A percentile compares a stretch with the other conserved stretches of the same genome.
These are phyloP conservation scores for Aspergillus ochraceoroseus DNA, from an alignment of 2,329 filamentous ascomycete species.

Conservation along the genomic window DNA sequence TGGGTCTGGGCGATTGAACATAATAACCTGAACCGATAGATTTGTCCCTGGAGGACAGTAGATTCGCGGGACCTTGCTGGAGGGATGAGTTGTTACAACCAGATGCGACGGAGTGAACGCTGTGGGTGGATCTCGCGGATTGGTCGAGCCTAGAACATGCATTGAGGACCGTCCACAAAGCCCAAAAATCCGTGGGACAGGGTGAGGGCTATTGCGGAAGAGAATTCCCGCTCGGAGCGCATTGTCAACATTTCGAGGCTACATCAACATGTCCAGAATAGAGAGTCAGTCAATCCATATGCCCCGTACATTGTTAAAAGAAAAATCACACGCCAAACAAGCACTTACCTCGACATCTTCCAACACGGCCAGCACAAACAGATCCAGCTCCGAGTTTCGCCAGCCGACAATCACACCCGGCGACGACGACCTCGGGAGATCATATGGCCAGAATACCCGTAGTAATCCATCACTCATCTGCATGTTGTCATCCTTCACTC, in stretches of 20 bases:
- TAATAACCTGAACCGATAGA: conserved; percentile 75
- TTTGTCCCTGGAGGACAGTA: conserved; percentile 61
- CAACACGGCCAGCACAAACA: conserved; percentile 83
- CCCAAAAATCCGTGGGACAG: conserved; percentile 72
- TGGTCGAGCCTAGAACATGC: conserved; percentile 80
- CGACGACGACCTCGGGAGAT: conserved; percentile 65
- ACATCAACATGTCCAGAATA: conserved; percentile 4
- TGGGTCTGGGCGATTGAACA: conserved; percentile 82
- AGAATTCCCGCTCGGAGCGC: conserved; percentile 79
- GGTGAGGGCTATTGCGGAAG: conserved; percentile 74
- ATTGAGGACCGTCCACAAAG: conserved; percentile 78
- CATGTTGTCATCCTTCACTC: conserved; percentile 54
- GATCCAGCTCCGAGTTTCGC: conserved; percentile 85
- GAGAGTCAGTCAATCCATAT: too few species aligned
- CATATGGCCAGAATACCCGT: conserved; percentile 97
- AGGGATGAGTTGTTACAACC: conserved; percentile 52
- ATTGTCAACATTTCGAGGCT: conserved; percentile 78
- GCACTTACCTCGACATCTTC: conserved; percentile 78
- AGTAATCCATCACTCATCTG: conserved; percentile 74
- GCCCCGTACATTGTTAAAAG: too few species aligned
- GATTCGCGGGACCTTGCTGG: conserved; percentile 62
- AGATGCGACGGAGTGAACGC: conserved; percentile 65
- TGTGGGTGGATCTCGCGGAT: conserved; percentile 51
- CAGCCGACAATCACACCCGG: conserved; percentile 90
- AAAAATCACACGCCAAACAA: too few species aligned